These are phyloP conservation scores for Cladophialophora exuberans DNA, from an alignment of 2,329 filamentous ascomycete genomes.

Conservation along the genomic window DNA sequence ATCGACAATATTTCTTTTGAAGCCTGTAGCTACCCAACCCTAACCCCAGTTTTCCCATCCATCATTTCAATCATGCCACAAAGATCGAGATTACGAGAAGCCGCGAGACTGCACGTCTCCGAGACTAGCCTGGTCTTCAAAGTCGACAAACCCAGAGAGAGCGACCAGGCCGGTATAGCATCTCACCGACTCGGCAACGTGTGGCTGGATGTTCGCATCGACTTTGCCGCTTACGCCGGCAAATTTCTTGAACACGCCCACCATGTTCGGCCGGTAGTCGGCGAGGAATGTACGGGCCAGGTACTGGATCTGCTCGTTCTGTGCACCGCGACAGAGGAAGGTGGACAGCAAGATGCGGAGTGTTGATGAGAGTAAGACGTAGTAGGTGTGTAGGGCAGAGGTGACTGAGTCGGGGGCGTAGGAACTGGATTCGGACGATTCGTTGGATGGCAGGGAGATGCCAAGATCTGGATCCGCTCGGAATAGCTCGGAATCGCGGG, in stretches of 20 bases:
- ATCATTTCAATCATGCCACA: background rate
- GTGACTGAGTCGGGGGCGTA: conserved; percentile 47
- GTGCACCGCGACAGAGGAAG: conserved; percentile 76
- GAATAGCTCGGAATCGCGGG: conserved; percentile 84
- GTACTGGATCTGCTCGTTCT: conserved; percentile 72
- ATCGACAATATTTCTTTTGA: too few species aligned
- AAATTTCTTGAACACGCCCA: conserved; percentile 87
- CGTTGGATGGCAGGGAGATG: conserved; percentile 47
- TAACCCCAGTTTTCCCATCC: background rate
- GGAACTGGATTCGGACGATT: background rate
- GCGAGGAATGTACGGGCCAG: conserved; percentile 79
- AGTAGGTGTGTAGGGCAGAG: conserved; percentile 77
- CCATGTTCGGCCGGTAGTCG: conserved; percentile 80
- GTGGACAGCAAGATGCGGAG: conserved; percentile 81
- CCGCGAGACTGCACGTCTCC: conserved; percentile 7
- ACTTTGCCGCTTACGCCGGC: conserved; percentile 69
- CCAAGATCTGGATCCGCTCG: conserved; percentile 90
- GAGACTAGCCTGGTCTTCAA: conserved; percentile 24
- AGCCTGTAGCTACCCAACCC: too few species aligned
- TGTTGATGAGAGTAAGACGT: conserved; percentile 77
- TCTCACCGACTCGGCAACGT: conserved; percentile 28
- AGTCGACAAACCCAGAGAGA: conserved; percentile 28
- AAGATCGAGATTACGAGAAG: conserved; percentile 23
- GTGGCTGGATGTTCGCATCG: conserved; percentile 18
- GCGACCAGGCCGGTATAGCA: conserved; percentile 31